Evolutionary conservation across 768 basidiomycete species (phyloP).

Genomic region (Calocybe cyanea): DNA sequence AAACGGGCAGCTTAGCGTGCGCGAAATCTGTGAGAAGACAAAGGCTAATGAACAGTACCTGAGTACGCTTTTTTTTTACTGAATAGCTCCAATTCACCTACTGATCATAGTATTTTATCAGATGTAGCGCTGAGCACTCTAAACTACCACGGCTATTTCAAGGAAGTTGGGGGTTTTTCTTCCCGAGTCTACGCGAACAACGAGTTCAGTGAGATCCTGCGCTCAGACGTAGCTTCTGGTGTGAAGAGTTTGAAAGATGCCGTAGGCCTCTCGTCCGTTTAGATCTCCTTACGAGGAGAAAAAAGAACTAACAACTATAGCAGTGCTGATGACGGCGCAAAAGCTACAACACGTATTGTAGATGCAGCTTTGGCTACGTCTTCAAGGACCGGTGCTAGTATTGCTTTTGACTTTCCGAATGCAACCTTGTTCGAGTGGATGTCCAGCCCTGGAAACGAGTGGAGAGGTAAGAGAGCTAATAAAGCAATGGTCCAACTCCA

Average conservation of each 20-base stretch:
- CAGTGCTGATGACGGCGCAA: conserved; percentile 8
- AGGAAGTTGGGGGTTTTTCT: conserved; percentile 4
- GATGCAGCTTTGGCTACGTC: not conserved
- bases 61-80: no score
- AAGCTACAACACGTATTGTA: conserved; percentile 5
- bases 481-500: conserved; percentile 10
- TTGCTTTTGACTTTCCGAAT: conserved; percentile 1
- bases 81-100: no score
- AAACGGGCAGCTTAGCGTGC: not conserved
- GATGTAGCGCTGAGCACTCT: conserved; percentile 6
- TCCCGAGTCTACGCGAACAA: conserved; percentile 6
- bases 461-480: conserved; percentile 2
- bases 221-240: not conserved
- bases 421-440: conserved; percentile 3
- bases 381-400: not conserved
- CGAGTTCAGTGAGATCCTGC: conserved; percentile 5
- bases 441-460: conserved; percentile 3
- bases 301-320: not conserved
- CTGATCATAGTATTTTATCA: no score
- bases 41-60: not conserved
- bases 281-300: not conserved
- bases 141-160: conserved; percentile 7
- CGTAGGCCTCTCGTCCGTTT: conserved; percentile 4
- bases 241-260: conserved; percentile 10
- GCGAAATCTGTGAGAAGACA: not conserved